phyloP scores from a whole-genome alignment of 768 basidiomycete species.

The Boletales sp. region DNA sequence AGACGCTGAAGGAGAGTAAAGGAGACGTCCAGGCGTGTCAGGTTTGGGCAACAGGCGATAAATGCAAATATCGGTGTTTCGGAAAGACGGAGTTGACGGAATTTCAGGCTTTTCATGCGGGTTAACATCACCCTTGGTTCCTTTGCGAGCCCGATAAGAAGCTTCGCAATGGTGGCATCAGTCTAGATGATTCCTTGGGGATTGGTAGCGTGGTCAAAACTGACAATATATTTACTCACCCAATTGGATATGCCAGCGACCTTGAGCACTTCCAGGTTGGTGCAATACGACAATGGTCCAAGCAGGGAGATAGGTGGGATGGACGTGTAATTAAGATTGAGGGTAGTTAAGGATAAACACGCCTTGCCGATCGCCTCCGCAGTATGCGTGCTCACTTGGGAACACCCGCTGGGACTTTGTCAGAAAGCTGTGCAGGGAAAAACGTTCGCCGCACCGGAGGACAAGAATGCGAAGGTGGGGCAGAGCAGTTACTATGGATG shows the following conservation, averaged over 20 bases:
- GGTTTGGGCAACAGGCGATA: conserved; percentile 44
- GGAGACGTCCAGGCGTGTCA: conserved; percentile 58
- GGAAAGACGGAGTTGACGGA: conserved; percentile 51
- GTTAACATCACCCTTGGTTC: conserved; percentile 30
- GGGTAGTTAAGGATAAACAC: conserved; percentile 40
- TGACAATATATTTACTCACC: conserved; percentile 34
- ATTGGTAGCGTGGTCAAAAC: background rate
- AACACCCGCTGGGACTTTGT: conserved; percentile 47
- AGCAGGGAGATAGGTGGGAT: conserved; percentile 47
- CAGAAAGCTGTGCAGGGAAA: conserved; percentile 11
- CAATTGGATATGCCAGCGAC: conserved; percentile 59
- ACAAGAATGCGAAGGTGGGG: conserved; percentile 44
- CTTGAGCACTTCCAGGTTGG: conserved; percentile 52
- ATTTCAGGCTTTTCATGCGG: conserved; percentile 51
- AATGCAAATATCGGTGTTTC: conserved; percentile 45
- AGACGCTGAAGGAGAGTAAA: conserved; percentile 54
- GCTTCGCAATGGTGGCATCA: conserved; percentile 49
- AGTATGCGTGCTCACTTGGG: conserved; percentile 51
- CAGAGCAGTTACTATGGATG: conserved; percentile 44
- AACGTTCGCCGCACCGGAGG: conserved; percentile 44
- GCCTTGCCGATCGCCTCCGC: conserved; percentile 38
- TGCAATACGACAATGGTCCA: conserved; percentile 36
- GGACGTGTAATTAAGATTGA: conserved; percentile 64
- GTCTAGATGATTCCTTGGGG: conserved; percentile 38
- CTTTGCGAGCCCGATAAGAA: conserved; percentile 29